phyloP scores from a whole-genome alignment of 805 yeast species.

The Metschnikowia arizonensis region DNA sequence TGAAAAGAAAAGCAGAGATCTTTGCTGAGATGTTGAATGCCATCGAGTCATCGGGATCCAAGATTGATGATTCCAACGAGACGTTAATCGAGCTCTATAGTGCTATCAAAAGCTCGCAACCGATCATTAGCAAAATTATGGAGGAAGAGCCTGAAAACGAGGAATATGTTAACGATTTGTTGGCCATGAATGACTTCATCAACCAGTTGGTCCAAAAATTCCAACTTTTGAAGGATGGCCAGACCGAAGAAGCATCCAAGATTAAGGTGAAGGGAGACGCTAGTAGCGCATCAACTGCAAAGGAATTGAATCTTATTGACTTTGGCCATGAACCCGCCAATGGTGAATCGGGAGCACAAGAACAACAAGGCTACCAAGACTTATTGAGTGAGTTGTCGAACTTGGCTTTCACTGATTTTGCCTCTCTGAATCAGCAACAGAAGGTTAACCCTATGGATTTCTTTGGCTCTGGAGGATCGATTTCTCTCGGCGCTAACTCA shows the following conservation, averaged over 20 bases:
- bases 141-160: slow-evolving; percentile 65
- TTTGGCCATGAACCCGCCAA: slow-evolving; percentile 41
- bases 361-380: slow-evolving; percentile 54
- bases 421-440: slow-evolving; percentile 7
- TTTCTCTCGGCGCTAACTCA: slow-evolving; percentile 30
- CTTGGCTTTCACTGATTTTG: slow-evolving; percentile 49
- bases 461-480: slow-evolving; percentile 53
- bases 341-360: slow-evolving; percentile 23
- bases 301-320: slow-evolving; percentile 39
- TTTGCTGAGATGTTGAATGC: slow-evolving; percentile 79
- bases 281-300: slow-evolving; percentile 23
- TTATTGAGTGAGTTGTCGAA: slow-evolving; percentile 68
- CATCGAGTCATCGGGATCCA: slow-evolving; percentile 39
- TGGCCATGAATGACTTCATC: slow-evolving; percentile 70
- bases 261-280: slow-evolving; percentile 32
- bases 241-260: slow-evolving; percentile 49
- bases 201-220: slow-evolving; percentile 66
- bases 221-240: slow-evolving; percentile 61
- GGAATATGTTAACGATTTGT: slow-evolving; percentile 57
- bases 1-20: slow-evolving; percentile 80
- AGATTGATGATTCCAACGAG: slow-evolving; percentile 51
- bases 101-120: slow-evolving; percentile 77
- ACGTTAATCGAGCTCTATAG: slow-evolving; percentile 74
- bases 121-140: slow-evolving; percentile 78
- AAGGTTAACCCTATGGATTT: slow-evolving; percentile 32